Percentiles rank a stretch among this genome's conserved stretches.
These are phyloP conservation scores for Ceratocystis destructans DNA, from an alignment of 2,329 filamentous ascomycete species.

Conservation along the genomic window DNA sequence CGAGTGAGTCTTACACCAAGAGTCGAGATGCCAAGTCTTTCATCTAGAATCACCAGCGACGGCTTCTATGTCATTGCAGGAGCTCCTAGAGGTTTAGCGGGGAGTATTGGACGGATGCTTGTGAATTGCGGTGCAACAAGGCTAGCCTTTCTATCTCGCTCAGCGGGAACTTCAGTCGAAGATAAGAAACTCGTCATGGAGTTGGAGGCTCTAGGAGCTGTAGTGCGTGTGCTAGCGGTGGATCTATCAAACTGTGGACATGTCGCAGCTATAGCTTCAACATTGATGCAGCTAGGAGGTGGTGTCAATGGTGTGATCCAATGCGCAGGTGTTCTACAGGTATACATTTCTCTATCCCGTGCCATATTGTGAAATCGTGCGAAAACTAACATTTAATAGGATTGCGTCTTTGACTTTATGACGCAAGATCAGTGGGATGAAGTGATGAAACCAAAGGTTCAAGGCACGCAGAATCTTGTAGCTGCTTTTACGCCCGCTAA, in stretches of 20 bases:
- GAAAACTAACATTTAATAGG: constrained; percentile 19
- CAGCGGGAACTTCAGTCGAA: constrained; percentile 26
- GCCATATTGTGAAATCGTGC: not conserved
- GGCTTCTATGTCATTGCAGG: constrained; percentile 43
- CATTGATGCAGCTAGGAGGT: constrained; percentile 21
- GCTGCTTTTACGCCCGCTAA: constrained; percentile 21
- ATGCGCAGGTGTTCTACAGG: constrained; percentile 28
- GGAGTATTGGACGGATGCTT: constrained; percentile 38
- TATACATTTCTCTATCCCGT: constrained; percentile 12
- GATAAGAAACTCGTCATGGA: constrained; percentile 26
- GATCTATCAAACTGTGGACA: constrained; percentile 31
- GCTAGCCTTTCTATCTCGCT: constrained; percentile 41
- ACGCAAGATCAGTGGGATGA: constrained; percentile 26
- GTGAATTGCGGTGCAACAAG: constrained; percentile 37
- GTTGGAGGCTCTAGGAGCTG: constrained; percentile 26
- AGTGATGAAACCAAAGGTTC: constrained; percentile 27
- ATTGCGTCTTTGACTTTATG: constrained; percentile 28
- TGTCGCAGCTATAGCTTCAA: constrained; percentile 23
- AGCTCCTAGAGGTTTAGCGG: constrained; percentile 44
- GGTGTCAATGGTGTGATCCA: constrained; percentile 27
- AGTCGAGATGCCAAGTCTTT: constrained; percentile 23
- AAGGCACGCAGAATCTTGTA: constrained; percentile 31
- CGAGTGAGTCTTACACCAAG: constrained; percentile 21
- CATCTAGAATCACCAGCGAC: constrained; percentile 23
- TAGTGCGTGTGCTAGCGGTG: constrained; percentile 27